Conservation (phyloP, 2,329 filamentous ascomycete genomes). For the Cadophora sp. region DNA sequence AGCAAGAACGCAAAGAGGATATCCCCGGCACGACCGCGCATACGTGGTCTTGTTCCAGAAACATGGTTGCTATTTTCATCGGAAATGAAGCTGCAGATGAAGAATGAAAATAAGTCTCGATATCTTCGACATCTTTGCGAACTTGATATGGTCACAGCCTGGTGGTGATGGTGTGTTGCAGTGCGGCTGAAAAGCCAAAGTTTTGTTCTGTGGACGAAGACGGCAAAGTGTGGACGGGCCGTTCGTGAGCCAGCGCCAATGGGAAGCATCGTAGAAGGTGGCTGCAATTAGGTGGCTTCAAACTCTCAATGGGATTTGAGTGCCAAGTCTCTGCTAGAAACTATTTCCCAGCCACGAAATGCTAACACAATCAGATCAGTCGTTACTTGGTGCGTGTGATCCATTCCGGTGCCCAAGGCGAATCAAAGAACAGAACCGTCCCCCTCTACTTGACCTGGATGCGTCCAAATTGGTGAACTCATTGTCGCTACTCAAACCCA, state of each 20-base stretch:
- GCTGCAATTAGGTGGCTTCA: not conserved
- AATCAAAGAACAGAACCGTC: no score
- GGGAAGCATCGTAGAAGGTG: not conserved
- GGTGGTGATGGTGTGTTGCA: constrained; percentile 2
- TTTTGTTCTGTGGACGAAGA: not conserved
- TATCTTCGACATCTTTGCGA: not conserved
- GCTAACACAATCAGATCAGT: no score
- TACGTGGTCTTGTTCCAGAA: not conserved
- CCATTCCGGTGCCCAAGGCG: no score
- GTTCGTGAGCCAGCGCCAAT: not conserved
- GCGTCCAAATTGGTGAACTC: no score
- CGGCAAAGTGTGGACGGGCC: not conserved
- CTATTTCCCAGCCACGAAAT: not conserved
- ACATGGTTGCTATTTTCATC: not conserved
- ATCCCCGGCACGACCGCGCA: constrained; percentile 1
- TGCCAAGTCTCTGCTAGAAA: not conserved
- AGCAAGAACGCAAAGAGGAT: constrained; percentile 15
- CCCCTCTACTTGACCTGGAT: no score
- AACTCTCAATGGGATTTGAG: not conserved
- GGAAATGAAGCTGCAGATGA: not conserved
- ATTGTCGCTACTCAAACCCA: no score
- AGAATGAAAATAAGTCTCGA: not conserved
- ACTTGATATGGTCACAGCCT: not conserved
- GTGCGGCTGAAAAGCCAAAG: constrained; percentile 8
- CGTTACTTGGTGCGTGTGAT: no score